Percentiles rank a stretch among this genome's conserved stretches.
Conservation (phyloP, 2,329 filamentous ascomycete genomes). For the Calycina marina region DNA sequence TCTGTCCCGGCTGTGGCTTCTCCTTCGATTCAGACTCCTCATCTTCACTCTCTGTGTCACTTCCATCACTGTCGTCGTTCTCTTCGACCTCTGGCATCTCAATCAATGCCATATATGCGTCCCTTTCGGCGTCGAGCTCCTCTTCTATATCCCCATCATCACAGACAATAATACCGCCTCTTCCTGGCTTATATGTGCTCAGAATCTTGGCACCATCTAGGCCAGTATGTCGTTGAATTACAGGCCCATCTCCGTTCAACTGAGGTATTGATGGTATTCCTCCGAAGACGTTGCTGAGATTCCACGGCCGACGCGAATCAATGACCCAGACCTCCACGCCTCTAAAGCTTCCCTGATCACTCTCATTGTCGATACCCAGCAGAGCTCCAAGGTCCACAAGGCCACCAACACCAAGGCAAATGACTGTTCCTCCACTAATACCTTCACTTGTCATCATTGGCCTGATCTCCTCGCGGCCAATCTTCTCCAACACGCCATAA, state of each 20-base stretch:
- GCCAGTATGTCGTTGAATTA: constrained; percentile 41
- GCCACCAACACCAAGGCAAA: constrained; percentile 86
- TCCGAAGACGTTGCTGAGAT: constrained; percentile 84
- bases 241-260: constrained; percentile 28
- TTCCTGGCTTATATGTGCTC: constrained; percentile 58
- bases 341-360: constrained; percentile 51
- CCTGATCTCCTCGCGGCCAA: constrained; percentile 62
- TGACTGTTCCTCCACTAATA: constrained; percentile 74
- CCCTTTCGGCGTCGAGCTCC: constrained; percentile 56
- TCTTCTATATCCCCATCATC: constrained; percentile 93
- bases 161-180: constrained; percentile 82
- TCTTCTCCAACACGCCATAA: constrained; percentile 75
- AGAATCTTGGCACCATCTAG: constrained; percentile 61
- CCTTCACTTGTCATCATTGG: constrained; percentile 80
- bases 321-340: constrained; percentile 94
- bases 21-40: constrained; percentile 31
- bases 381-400: constrained; percentile 75
- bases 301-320: constrained; percentile 87
- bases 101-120: constrained; percentile 72
- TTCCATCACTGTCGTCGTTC: constrained; percentile 37
- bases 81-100: constrained; percentile 77
- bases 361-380: constrained; percentile 57
- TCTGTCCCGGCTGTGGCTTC: constrained; percentile 44
- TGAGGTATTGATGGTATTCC: constrained; percentile 40
- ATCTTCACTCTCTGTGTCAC: constrained; percentile 38